Evolutionary conservation across 192 early-diverging fungal genomes (phyloP), one percentile per base, ranked within the genome.

Genomic region (Piromyces sp.): DNA sequence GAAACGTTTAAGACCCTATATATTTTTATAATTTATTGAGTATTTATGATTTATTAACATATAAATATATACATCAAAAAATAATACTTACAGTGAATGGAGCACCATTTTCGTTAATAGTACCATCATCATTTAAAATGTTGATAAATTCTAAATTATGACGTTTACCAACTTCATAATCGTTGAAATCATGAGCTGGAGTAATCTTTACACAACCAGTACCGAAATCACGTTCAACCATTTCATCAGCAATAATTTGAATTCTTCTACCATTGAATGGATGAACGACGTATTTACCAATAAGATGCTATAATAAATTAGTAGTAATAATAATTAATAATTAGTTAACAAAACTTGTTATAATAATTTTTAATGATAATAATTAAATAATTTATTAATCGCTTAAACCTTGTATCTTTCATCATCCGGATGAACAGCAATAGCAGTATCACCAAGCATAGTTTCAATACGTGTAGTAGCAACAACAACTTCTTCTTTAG

Each of bases 181-280:
- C 98, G 89, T 97, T 97, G 82, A 91, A 89, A 87, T 99, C 98
- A 86, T 99, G 98, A 29, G 98, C 96, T 3, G 98, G 98, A 0
- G 98, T 99, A 82, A 99, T 96, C 88, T 99, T 99, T 82, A 99
- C 98, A 82, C 96, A 96, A 85, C 98, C 98, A 33, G 98, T 98
- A 86, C 98, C 96, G 84, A 97, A 97, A 11, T 89, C 90, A 89
- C 93, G 93, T 83, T 98, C 96, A 51, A 95, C 95, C 81, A 91
- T 90, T 82, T 93, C 90, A 81, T 95, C 94, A 83, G 96, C 94
- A 82, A 97, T 90, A 81, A 98, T 97, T 79, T 95, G 95, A 82
- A 98, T 93, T 83, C 91, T 92, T 58, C 96, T 92, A 83, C 92
- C 92, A 79, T 95, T 86, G 91, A 99, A 98, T 58, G 98, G 98